phyloP scores from a whole-genome alignment of 768 basidiomycete species.

The Asterophora parasitica region DNA sequence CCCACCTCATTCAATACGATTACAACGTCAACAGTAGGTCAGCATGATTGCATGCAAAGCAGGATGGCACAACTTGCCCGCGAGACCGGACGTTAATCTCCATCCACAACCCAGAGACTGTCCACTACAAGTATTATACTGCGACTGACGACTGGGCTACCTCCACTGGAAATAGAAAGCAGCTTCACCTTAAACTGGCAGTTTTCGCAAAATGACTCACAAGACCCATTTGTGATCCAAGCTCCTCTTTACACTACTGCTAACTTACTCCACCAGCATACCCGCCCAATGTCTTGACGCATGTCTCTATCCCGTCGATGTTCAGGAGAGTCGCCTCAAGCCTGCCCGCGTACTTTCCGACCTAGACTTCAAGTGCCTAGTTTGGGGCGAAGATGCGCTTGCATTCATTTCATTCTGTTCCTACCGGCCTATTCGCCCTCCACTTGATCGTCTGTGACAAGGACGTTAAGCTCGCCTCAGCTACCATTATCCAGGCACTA shows the following conservation, averaged over 20 bases:
- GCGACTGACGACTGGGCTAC: constrained; percentile 18
- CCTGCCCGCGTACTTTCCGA: background rate
- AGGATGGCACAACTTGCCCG: no score
- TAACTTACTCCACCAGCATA: no score
- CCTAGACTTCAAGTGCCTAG: constrained; percentile 3
- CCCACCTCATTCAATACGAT: no score
- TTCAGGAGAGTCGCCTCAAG: background rate
- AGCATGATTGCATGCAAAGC: no score
- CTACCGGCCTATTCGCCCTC: constrained; percentile 15
- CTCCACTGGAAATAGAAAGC: constrained; percentile 14
- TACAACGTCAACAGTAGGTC: no score
- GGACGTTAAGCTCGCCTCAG: no score
- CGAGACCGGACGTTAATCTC: background rate
- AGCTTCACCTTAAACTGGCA: no score
- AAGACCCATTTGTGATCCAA: constrained; percentile 21
- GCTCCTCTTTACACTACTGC: no score
- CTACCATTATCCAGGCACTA: no score
- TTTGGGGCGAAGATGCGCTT: constrained; percentile 19
- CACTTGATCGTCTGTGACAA: no score
- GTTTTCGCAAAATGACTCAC: constrained; percentile 9
- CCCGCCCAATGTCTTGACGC: no score
- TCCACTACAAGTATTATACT: constrained; percentile 16
- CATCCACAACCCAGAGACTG: constrained; percentile 11
- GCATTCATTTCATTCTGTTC: constrained; percentile 18
- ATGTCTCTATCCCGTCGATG: no score